Conservation (phyloP, 148 eudicot species). For the Silene latifolia region DNA sequence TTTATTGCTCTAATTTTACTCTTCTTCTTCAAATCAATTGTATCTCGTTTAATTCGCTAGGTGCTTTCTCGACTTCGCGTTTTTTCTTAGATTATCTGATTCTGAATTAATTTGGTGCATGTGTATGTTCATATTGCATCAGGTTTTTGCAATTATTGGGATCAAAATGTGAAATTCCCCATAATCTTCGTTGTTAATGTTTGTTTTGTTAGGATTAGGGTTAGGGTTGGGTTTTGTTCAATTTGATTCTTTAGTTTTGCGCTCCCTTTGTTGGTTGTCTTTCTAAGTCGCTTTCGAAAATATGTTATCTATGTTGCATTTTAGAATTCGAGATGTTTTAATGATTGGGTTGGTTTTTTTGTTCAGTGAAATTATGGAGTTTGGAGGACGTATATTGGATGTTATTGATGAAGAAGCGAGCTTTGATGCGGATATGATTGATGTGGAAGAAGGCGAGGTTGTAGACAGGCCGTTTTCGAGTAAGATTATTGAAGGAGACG, state of each 20-base stretch:
- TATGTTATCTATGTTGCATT: not conserved
- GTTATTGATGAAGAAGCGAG: slow-evolving; percentile 47
- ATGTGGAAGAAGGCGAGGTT: slow-evolving; percentile 79
- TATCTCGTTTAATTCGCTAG: too few species aligned
- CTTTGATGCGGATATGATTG: slow-evolving; percentile 73
- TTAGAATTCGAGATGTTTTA: not conserved
- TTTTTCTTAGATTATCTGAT: too few species aligned
- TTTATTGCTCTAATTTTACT: not conserved
- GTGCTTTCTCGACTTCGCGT: too few species aligned
- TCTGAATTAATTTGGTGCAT: too few species aligned
- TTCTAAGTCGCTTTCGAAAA: not conserved
- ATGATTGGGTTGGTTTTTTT: not conserved
- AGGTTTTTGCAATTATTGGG: too few species aligned
- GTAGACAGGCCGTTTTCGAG: slow-evolving; percentile 31
- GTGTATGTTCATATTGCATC: too few species aligned
- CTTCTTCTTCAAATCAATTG: not conserved
- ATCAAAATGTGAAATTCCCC: not conserved
- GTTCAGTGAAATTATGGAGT: slow-evolving; percentile 48
- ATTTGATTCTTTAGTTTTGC: not conserved
- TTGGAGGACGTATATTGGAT: slow-evolving; percentile 50
- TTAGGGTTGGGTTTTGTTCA: not conserved
- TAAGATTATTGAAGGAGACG: slow-evolving; percentile 23
- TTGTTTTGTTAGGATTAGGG: not conserved
- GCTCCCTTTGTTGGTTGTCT: not conserved
- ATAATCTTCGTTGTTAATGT: not conserved